phyloP scores from a whole-genome alignment of 148 eudicot genomes.

The Limonium bicolor region DNA sequence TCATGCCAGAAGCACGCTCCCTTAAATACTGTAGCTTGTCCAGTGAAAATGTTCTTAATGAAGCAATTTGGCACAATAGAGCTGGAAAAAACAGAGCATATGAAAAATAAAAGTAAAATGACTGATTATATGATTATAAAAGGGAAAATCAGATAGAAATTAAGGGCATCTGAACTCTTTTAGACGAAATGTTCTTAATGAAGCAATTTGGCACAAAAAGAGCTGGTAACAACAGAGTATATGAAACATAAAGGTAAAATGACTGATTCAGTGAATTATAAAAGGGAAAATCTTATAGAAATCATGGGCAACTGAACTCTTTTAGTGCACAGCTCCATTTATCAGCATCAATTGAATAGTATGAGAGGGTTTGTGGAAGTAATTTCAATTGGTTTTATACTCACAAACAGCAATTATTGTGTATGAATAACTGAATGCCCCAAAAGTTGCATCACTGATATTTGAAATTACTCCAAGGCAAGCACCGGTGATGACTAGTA shows the following conservation, averaged over 20 bases:
- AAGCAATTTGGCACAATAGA: slow-evolving; percentile 79
- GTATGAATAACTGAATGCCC: slow-evolving; percentile 33
- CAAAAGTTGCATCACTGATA: slow-evolving; percentile 26
- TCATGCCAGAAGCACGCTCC: slow-evolving; percentile 87
- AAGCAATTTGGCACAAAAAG: no score
- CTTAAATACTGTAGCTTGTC: slow-evolving; percentile 87
- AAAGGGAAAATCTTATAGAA: neutral
- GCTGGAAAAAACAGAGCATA: slow-evolving; percentile 34
- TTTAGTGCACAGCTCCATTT: no score
- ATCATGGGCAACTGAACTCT: no score
- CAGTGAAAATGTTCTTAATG: slow-evolving; percentile 66
- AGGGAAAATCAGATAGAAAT: neutral
- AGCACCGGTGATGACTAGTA: slow-evolving; percentile 41
- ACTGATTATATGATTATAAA: neutral
- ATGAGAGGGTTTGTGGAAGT: no score
- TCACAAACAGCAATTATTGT: slow-evolving; percentile 45
- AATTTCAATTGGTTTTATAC: slow-evolving; percentile 2
- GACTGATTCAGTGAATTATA: neutral
- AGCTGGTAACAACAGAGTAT: no score
- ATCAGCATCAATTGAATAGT: no score
- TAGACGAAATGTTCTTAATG: no score
- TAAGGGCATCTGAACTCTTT: no score
- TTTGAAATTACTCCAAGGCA: slow-evolving; percentile 34
- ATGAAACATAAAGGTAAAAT: no score
- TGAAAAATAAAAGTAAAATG: neutral